Percentiles rank a stretch among this genome's conserved stretches.
These are phyloP conservation scores for Scutellaria minor DNA, from an alignment of 257 asterid species.

Conservation along the genomic window DNA sequence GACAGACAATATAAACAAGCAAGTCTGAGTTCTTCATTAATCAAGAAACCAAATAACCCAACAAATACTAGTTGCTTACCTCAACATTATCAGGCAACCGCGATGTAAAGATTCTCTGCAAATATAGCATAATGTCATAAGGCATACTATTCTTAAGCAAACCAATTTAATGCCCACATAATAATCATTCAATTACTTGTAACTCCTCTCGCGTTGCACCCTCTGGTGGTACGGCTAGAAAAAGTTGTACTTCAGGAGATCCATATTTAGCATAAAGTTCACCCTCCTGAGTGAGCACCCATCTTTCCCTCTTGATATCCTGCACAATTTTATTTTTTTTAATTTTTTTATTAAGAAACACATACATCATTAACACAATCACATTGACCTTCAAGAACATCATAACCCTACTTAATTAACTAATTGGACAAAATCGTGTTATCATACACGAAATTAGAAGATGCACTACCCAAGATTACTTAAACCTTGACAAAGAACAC, in stretches of 20 bases:
- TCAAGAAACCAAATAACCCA: constrained; percentile 10
- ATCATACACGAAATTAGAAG: not conserved
- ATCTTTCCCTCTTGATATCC: constrained; percentile 85
- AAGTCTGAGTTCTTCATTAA: not conserved
- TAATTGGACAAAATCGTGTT: not conserved
- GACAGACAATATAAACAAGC: not conserved
- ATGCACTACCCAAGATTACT: not conserved
- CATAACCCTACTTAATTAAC: constrained; percentile 10
- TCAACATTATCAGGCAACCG: constrained; percentile 48
- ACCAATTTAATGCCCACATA: constrained; percentile 12
- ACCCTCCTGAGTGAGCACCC: constrained; percentile 91
- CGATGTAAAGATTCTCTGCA: constrained; percentile 43
- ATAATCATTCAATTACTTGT: constrained; percentile 56
- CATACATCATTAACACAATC: constrained; percentile 26
- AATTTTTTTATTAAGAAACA: not conserved
- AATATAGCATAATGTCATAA: constrained; percentile 27
- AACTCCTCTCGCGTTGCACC: constrained; percentile 74
- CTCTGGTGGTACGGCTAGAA: constrained; percentile 74
- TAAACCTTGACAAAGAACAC: not conserved
- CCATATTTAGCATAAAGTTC: constrained; percentile 66
- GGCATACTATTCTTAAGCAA: constrained; percentile 22
- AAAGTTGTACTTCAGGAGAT: constrained; percentile 87
- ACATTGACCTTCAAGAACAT: not conserved
- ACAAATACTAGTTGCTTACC: constrained; percentile 30
- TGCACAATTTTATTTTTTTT: constrained; percentile 39